Conservation (phyloP, 2,329 filamentous ascomycete species). For the Penicillium sp. region DNA sequence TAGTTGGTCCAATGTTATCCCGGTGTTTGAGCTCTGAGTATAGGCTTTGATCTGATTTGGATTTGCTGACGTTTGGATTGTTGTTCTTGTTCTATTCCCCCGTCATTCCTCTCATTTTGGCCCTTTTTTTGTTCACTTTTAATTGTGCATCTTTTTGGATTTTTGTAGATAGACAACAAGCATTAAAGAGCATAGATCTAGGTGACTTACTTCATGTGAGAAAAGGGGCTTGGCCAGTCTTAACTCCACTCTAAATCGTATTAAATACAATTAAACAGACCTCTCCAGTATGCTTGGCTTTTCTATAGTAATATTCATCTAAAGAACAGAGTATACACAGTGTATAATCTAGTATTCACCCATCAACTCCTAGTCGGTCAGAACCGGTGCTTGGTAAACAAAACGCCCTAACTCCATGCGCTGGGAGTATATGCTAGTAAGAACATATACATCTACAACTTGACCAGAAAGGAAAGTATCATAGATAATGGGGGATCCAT, state of each 20-base stretch:
- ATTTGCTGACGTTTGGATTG: neutral
- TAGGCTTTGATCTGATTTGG: neutral
- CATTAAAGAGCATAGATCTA: neutral
- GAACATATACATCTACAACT: neutral
- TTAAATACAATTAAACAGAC: neutral
- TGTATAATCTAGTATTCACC: too few species aligned
- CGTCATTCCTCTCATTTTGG: neutral
- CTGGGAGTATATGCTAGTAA: too few species aligned
- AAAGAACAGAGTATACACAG: too few species aligned
- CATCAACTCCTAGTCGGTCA: too few species aligned
- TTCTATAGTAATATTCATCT: too few species aligned
- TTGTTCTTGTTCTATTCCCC: neutral
- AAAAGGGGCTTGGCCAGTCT: neutral
- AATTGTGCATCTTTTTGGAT: neutral
- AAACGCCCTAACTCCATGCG: too few species aligned
- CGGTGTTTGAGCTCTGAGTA: slow-evolving; percentile 51
- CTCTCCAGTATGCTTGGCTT: neutral
- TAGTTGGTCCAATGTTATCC: slow-evolving; percentile 61
- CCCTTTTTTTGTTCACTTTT: neutral
- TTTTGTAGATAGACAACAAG: neutral
- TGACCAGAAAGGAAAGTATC: neutral
- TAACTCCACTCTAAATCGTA: neutral
- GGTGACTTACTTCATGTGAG: neutral
- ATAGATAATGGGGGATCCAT: neutral
- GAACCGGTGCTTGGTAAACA: too few species aligned